Evolutionary conservation across 148 eudicot genomes (phyloP).

Genomic region (Tetragonia tetragonoides): DNA sequence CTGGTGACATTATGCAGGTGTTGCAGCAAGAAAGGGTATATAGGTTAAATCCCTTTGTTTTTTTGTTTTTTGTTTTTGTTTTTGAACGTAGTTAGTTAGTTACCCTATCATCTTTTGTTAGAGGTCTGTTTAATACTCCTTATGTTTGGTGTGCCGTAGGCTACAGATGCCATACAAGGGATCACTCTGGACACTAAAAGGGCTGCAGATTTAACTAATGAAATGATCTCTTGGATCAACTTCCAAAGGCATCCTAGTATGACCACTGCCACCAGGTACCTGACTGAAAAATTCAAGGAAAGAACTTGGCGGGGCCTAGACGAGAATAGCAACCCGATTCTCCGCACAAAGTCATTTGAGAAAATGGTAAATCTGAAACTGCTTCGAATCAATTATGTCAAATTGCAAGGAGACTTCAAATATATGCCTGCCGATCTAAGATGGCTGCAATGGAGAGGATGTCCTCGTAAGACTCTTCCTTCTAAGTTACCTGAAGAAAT

Average conservation of each 20-base stretch:
- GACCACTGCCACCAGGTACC: constrained; percentile 13
- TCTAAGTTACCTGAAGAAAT: constrained; percentile 36
- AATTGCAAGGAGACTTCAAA: constrained; percentile 40
- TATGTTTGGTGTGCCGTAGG: constrained; percentile 33
- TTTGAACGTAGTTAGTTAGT: no score
- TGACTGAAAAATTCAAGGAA: constrained; percentile 17
- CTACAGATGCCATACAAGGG: constrained; percentile 38
- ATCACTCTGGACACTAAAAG: constrained; percentile 36
- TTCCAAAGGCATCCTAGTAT: constrained; percentile 15
- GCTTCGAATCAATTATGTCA: constrained; percentile 47
- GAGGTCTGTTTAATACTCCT: background rate
- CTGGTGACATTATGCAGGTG: constrained; percentile 27
- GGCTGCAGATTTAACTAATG: constrained; percentile 20
- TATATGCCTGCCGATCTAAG: constrained; percentile 45
- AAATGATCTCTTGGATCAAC: constrained; percentile 10
- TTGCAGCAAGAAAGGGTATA: constrained; percentile 41
- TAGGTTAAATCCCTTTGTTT: background rate
- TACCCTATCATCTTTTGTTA: background rate
- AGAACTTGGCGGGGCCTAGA: background rate
- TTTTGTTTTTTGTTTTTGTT: no score
- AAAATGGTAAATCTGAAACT: constrained; percentile 42
- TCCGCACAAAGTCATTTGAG: constrained; percentile 34
- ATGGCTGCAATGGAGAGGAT: constrained; percentile 67
- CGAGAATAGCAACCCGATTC: constrained; percentile 18
- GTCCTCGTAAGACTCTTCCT: constrained; percentile 39